Base-by-base conservation (phyloP, 495 filamentous ascomycete genomes). In the Trichoderma reesei region DNA sequence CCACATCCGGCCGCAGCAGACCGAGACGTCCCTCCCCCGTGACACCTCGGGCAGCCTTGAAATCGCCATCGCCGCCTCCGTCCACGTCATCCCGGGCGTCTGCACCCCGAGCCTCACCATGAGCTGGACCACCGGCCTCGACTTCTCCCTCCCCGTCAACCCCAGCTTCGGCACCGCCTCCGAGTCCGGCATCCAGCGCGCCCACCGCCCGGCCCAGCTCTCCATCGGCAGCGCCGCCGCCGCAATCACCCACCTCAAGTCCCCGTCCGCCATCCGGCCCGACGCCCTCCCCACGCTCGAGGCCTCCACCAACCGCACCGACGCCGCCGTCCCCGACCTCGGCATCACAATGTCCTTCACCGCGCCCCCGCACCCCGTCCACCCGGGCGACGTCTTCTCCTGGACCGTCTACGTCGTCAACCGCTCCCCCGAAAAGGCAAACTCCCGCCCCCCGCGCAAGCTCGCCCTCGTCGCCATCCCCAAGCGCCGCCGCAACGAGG, bases 331-430 rank as follows among this genome's bases (percentile, higher is more conserved):
- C 54, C 77, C 76, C 2, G 85, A 88, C 68, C 80, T 89, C 56
- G 90, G 90, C 9, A 83, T 94, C 54, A 90, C 86, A 5, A 82
- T 94, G 65, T 91, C 91, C 20, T 79, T 81, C 63, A 85, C 85
- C 10, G 87, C 83, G 0, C 89, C 89, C 10, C 70, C 74, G 13
- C 69, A 71, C 26, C 72, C 75, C 60, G 72, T 75, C 14, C 78
- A 82, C 60, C 83, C 91, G 3, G 91, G 92, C 4, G 83, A 90
- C 44, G 82, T 85, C 13, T 96, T 98, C 72, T 75, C 78, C n/a
- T 96, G 92, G 93, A 81, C 83, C 46, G 84, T 96, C 20, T 91
- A 96, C 71, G 85, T 98, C 26, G 88, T 96, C 61, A 98, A 98
- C 72, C 88, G 89, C 41, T 88, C 83, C 37, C 16, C 60, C 31